A percentile compares a stretch with the other conserved stretches of the same genome.
phyloP scores from a whole-genome alignment of 108 stramenopile species.

The Nitzschia putrida region DNA sequence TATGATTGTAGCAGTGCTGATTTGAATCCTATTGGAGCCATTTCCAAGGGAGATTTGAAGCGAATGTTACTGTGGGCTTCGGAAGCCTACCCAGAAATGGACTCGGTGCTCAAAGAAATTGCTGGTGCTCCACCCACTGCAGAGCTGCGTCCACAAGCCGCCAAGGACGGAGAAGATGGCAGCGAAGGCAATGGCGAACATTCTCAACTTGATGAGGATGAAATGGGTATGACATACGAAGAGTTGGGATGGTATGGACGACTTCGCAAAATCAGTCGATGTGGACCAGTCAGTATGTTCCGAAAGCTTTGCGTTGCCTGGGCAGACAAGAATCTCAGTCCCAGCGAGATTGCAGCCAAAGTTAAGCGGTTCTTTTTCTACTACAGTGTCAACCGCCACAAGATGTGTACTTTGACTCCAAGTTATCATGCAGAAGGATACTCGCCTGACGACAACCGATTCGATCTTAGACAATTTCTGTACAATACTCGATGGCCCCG shows the following conservation, averaged over 20 bases:
- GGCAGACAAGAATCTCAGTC: slow-evolving; percentile 58
- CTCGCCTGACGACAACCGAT: slow-evolving; percentile 98
- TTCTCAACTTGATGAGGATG: slow-evolving; percentile 94
- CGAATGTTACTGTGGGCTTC: slow-evolving; percentile 84
- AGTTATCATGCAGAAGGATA: slow-evolving; percentile 97
- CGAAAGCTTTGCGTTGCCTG: slow-evolving; percentile 79
- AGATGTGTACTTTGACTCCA: slow-evolving; percentile 98
- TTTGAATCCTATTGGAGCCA: slow-evolving; percentile 97
- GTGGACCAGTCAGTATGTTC: slow-evolving; percentile 96
- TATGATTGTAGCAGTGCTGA: slow-evolving; percentile 99
- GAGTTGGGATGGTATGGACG: slow-evolving; percentile 94
- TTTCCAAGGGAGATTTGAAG: slow-evolving; percentile 91
- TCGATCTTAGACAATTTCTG: slow-evolving; percentile 95
- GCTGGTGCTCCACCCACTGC: slow-evolving; percentile 96
- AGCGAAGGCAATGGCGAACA: slow-evolving; percentile 53
- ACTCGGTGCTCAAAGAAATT: slow-evolving; percentile 78
- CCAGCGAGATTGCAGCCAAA: slow-evolving; percentile 84
- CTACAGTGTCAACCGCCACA: slow-evolving; percentile 97
- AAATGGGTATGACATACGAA: slow-evolving; percentile 99
- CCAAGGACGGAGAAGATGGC: slow-evolving; percentile 14
- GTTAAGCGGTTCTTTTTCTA: slow-evolving; percentile 94
- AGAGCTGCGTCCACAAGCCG: slow-evolving; percentile 90
- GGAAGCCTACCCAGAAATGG: slow-evolving; percentile 56
- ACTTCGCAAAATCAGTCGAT: slow-evolving; percentile 88
- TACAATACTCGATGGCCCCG: slow-evolving; percentile 90